A percentile compares a stretch with the other conserved stretches of the same genome.
These are phyloP conservation scores for Fomes fomentarius DNA, from an alignment of 1,284 basidiomycete species.

Conservation along the genomic window DNA sequence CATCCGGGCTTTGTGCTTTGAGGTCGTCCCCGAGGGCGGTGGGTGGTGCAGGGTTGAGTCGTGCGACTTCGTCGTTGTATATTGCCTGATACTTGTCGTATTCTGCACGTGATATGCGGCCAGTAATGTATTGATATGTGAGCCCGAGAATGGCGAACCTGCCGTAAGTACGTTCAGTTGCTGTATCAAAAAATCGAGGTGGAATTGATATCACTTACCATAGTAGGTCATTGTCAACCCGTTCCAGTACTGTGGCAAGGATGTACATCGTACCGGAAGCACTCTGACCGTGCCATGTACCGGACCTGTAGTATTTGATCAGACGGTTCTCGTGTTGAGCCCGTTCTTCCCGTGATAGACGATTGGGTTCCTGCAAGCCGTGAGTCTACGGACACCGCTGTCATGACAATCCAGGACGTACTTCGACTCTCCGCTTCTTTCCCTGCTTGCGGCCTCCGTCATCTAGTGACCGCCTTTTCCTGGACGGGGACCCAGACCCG, in stretches of 20 bases:
- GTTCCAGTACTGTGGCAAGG: constrained; percentile 86
- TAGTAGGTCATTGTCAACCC: constrained; percentile 91
- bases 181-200: not conserved
- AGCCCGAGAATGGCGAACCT: constrained; percentile 95
- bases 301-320: constrained; percentile 84
- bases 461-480: constrained; percentile 60
- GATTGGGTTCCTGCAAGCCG: constrained; percentile 37
- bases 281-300: constrained; percentile 89
- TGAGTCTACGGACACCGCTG: constrained; percentile 1
- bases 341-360: constrained; percentile 73
- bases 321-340: constrained; percentile 64
- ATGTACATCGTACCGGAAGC: constrained; percentile 90
- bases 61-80: constrained; percentile 88
- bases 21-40: constrained; percentile 43
- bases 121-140: constrained; percentile 90
- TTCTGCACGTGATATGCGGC: constrained; percentile 83
- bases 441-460: constrained; percentile 42
- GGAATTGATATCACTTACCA: constrained; percentile 61
- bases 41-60: constrained; percentile 73
- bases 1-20: constrained; percentile 71
- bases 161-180: constrained; percentile 3
- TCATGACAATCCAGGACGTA: constrained; percentile 30
- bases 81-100: constrained; percentile 85
- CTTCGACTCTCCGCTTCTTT: constrained; percentile 58
- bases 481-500: constrained; percentile 35